Percentiles rank a stretch among this genome's conserved stretches.
Conservation (phyloP, 257 asterid species). For the Paraleonurus japonicus region DNA sequence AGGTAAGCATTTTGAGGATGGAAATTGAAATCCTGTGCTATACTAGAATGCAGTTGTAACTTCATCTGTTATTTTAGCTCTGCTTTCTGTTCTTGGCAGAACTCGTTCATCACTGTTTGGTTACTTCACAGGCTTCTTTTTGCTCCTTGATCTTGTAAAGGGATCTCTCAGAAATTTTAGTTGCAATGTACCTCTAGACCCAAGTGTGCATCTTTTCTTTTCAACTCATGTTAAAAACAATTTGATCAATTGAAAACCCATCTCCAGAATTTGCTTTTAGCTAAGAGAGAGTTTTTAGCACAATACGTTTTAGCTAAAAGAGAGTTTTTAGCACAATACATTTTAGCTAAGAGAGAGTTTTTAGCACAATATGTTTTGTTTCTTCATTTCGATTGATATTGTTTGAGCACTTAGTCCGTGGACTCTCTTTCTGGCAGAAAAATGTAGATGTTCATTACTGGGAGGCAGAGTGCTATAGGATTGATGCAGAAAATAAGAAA, state of each 20-base stretch:
- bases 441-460: conserved; percentile 52
- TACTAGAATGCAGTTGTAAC: background rate
- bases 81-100: background rate
- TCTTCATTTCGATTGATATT: conserved; percentile 4
- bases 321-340: background rate
- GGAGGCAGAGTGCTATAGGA: conserved; percentile 85
- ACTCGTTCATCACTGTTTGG: conserved; percentile 1
- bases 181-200: background rate
- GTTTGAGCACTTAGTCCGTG: background rate
- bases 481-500: conserved; percentile 62
- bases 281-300: background rate
- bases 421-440: conserved; percentile 57
- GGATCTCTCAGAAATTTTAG: background rate
- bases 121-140: conserved; percentile 3
- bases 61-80: conserved; percentile 3
- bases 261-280: conserved; percentile 4
- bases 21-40: background rate
- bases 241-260: background rate
- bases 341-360: background rate
- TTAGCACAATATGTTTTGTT: background rate
- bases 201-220: background rate
- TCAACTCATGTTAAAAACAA: background rate
- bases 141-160: conserved; percentile 15
- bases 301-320: background rate
- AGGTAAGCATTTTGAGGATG: conserved; percentile 42